phyloP scores from a whole-genome alignment of 2,329 filamentous ascomycete genomes.

The Diaporthe citrichinensis region DNA sequence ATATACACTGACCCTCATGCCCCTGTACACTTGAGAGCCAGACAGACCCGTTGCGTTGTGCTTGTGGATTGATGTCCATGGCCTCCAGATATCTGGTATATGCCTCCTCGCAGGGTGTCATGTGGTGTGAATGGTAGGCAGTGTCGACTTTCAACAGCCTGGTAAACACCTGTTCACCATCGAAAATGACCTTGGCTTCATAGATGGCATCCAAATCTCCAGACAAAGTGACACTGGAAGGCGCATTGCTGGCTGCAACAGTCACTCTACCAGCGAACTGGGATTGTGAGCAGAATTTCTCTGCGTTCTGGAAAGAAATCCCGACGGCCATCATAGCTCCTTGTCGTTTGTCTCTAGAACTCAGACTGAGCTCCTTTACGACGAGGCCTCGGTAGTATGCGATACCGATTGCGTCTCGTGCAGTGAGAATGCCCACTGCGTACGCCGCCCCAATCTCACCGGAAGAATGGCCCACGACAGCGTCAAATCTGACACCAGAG shows the following conservation, averaged over 20 bases:
- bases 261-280: neutral
- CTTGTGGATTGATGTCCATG: constrained; percentile 40
- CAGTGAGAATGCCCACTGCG: constrained; percentile 47
- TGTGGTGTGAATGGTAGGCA: constrained; percentile 60
- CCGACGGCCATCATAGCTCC: constrained; percentile 27
- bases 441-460: constrained; percentile 60
- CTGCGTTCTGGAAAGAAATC: neutral
- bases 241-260: neutral
- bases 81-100: constrained; percentile 41
- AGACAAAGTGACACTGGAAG: constrained; percentile 47
- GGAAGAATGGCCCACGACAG: constrained; percentile 51
- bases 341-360: constrained; percentile 5
- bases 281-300: neutral
- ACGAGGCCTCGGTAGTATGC: constrained; percentile 55
- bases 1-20: constrained; percentile 42
- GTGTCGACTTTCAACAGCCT: constrained; percentile 54
- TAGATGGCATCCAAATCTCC: constrained; percentile 50
- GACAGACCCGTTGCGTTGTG: constrained; percentile 32
- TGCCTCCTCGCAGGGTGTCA: constrained; percentile 43
- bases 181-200: constrained; percentile 44
- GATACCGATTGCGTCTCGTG: constrained; percentile 52
- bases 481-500: constrained; percentile 48
- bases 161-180: constrained; percentile 46
- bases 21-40: constrained; percentile 48
- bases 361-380: constrained; percentile 43